Evolutionary conservation across 2,329 filamentous ascomycete genomes (phyloP), one percentile per base, ranked within the genome.

Genomic region (Aspergillus proliferans): DNA sequence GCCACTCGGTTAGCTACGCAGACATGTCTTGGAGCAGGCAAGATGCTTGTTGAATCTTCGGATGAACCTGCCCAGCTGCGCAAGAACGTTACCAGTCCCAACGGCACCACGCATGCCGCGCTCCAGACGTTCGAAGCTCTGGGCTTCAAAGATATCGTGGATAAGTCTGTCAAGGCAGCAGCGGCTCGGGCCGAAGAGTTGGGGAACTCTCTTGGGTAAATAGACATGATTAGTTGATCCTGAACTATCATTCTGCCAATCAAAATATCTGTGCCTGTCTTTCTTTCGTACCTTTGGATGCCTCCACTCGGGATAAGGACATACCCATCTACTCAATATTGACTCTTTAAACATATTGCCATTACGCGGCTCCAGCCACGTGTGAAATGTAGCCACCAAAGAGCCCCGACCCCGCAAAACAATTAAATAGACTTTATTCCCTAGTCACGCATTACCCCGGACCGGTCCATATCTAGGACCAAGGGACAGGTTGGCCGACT

Each of bases 51-150:
- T 14, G 61, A 64, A 47, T 65, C 62, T 3, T 49, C 56, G 1
- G 64, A 67, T 39, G 52, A 55, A 38, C 64, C 65, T 1, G 46
- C 59, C 10, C 63, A 67, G 52, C 51, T 67, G 53, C 61, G 65
- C 30, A 63, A 67, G 58, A 67, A 67, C 18, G 65, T 67, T 8
- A 67, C 65, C 24, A 67, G 65, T 43, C 65, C 64, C 6, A 67
- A 67, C 45, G 65, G 65, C 10, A 67, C 65, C 8, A 67, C 65
- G 1, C 53, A 62, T 49, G 65, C 65, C 12, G 65, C 65, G 1
- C 47, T 67, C 7, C 61, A 65, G 52, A 60, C 58, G 0, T 67
- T 67, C 38, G 63, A 64, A 52, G 47, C 55, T 12, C 47, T 59
- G 24, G 58, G 56, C 12, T 66, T 67, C 30, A 47, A 61, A 22